Conservation (phyloP, 1,284 basidiomycete species). For the Apiotrichum sp. region DNA sequence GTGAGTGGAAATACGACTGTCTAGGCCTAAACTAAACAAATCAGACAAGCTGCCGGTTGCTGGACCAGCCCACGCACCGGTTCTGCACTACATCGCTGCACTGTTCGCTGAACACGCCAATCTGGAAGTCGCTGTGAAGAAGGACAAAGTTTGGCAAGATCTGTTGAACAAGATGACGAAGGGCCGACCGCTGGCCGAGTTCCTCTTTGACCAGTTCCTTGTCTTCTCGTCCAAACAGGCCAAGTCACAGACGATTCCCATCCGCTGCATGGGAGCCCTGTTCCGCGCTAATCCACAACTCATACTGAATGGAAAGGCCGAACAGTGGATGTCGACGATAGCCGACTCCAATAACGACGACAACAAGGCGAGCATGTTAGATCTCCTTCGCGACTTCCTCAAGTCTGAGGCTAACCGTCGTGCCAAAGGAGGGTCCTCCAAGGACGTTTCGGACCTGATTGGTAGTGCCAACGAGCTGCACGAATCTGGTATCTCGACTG, state of each 20-base stretch:
- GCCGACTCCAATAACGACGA: conserved; percentile 68
- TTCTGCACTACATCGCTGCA: conserved; percentile 74
- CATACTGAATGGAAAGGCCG: conserved; percentile 71
- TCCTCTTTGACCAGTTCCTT: conserved; percentile 69
- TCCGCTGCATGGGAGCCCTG: conserved; percentile 71
- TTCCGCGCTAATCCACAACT: conserved; percentile 87
- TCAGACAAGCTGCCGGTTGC: conserved; percentile 8
- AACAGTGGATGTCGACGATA: conserved; percentile 80
- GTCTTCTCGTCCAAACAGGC: conserved; percentile 26
- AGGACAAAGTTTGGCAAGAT: conserved; percentile 54
- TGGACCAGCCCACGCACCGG: conserved; percentile 12
- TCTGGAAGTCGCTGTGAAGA: conserved; percentile 67
- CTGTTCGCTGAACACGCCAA: conserved; percentile 81
- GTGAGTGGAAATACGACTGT: conserved; percentile 48
- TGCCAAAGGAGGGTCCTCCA: conserved; percentile 50
- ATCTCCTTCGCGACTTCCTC: conserved; percentile 85
- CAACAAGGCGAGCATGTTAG: conserved; percentile 65
- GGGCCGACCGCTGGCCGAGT: conserved; percentile 59
- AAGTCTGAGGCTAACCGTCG: conserved; percentile 59
- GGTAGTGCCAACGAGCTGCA: conserved; percentile 91
- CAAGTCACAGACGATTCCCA: conserved; percentile 26
- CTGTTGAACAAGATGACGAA: background rate
- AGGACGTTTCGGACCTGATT: conserved; percentile 85
- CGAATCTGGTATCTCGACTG: conserved; percentile 89
- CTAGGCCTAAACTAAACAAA: background rate